Base-by-base conservation (phyloP, 305 asterid genomes). In the Rubia tinctorum region DNA sequence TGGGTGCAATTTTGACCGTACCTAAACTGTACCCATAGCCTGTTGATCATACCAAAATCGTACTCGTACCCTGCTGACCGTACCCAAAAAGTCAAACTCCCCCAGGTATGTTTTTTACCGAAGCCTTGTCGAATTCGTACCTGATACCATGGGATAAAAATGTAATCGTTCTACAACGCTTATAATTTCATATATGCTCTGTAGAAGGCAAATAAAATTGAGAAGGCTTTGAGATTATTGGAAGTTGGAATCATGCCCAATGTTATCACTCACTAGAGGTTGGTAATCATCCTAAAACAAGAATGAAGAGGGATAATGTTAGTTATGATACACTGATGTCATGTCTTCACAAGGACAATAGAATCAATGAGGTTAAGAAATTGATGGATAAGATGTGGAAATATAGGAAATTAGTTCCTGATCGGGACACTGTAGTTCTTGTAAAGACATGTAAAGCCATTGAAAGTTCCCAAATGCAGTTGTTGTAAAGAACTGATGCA, bases 381-480 rank as follows among this genome's bases (percentile, higher is more conserved):
- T 78, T 90, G 68, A 68, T 92, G 79, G 89, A 85, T 83, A 91
- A 86, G 80, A 94, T 88, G 97, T 49, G 69, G 82, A 82, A 80
- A 69, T 91, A 84, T 49, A 82, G 85, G 81, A 84, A 80, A 53
- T 72, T 94, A 81, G 56, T 73, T 69, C 93, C 90, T 0, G 99
- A 91, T 82, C 97, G 86, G 80, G 88, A 85, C 62, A 91, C 92
- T 94, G 88, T 78, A 85, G 80, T 88, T 62, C 80, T 91, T 53
- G 78, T 94, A 64, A 89, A 49, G 91, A 91, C 82, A 94, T 94
- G 99, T 80, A 86, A 81, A 90, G 83, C 81, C 85, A 88, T 61
- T 89, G 93, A 96, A 91, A 97, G 99, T 77, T 73, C 5, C 98
- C 98, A 1, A 91, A 94, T 86, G 77, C 88, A 17, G 86, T 94